Base-by-base conservation (phyloP, 495 filamentous ascomycete genomes). In the Podospora pseudopauciseta region DNA sequence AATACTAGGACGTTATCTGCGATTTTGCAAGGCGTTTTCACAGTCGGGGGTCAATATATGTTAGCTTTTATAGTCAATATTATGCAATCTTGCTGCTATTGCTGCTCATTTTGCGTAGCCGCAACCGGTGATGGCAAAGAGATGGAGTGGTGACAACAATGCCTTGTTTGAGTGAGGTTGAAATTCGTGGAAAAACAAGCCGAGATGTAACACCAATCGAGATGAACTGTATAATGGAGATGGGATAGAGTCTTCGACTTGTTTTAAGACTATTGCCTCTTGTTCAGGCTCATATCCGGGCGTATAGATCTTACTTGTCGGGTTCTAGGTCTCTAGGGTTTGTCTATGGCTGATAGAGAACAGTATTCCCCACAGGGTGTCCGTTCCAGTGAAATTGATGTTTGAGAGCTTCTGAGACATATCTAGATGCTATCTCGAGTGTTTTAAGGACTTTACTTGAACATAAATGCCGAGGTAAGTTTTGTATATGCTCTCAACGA, bases 1-100 rank as follows among this genome's bases (percentile, higher is more conserved):
- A 44, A 1, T 49, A 49, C 30, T 30, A 61, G 55, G 55, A 58
- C 61, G 61, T 39, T 39, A 39, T 44, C 34, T 28, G 20, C 30
- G 32, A 18, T 39, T 19, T 20, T 63, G 61, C 61, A 63, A 39
- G 61, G 61, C 61, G 61, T 63, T 63, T 63, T 58, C 49, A 20
- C 11, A 63, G 61, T 44, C 34, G 61, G 61, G 61, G 0, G 30
- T 26, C 61, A 63, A 63, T 49, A 16, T 63, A 63, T 63, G 32
- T 63, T 63, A 39, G 32, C 28, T 63, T 49, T 63, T 63, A 63
- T 2, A 63, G 61, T 63, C 61, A 58, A 58, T 26, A 11, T 49
- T 0, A 49, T 49, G 39, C 13, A 49, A 49, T 49, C 39, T 49
- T 49, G 39, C 39, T 49, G 39, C 39, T 49, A 49, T 49, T 49